Evolutionary conservation across 2,329 filamentous ascomycete species (phyloP), one percentile per base, ranked within the genome.

Genomic region (Verticillium isaacii): DNA sequence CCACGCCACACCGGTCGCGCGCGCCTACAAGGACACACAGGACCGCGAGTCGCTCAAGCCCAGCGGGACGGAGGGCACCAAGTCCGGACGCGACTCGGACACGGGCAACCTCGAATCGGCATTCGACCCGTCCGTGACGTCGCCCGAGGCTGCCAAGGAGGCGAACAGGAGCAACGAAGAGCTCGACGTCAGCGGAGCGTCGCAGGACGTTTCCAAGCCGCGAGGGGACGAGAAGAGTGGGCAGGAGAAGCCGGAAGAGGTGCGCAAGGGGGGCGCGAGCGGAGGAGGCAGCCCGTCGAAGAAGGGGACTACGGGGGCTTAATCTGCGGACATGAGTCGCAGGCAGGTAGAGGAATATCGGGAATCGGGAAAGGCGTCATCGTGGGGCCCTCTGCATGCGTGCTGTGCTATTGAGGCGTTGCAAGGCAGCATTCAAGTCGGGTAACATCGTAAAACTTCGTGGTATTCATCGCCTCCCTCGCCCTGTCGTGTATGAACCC

Each of bases 41-140:
- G 82, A 88, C 70, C 83, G 86, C 59, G 82, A 89, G 65, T 81
- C 81, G 2, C 81, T 96, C 37, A 85, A 89, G 62, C 86, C 89
- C 0, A 80, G 85, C 37, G 75, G 83, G 2, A 85, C 82, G 60
- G 91, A 96, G 71, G 85, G 88, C 74, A 85, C 85, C 62, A 86
- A 89, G 70, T 87, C 85, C 58, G 89, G 86, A 3, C 85, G 85
- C 0, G 91, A 89, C 67, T 80, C 87, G 56, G 80, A 84, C 54
- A 76, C 77, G 14, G 82, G 87, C 0, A 78, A 83, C 61, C 72
- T 78, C 3, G 80, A 87, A 52, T 82, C 87, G 0, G 89, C 92
- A 1, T 96, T 91, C 74, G 82, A 92, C 71, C 85, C 87, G 0
- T 75, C 80, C 61, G 85, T 85, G 72, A 93, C 90, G 32, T 77